Conservation (phyloP, 2,329 filamentous ascomycete species). For the Atkinsonella hypoxylon region DNA sequence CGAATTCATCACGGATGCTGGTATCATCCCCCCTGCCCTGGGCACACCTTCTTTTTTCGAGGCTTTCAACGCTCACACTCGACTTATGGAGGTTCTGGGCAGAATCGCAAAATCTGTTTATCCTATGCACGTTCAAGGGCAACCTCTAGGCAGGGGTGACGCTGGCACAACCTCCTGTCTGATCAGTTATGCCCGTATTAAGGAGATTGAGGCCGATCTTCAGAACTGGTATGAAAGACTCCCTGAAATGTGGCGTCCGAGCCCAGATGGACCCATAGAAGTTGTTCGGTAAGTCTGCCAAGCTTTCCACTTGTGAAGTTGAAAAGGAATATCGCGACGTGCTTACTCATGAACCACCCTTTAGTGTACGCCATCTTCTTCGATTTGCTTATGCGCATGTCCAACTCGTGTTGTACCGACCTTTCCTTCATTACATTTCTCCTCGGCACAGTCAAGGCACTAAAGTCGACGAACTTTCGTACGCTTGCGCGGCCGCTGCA, state of each 20-base stretch:
- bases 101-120: slow-evolving; percentile 57
- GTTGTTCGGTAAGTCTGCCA: slow-evolving; percentile 53
- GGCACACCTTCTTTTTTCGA: slow-evolving; percentile 48
- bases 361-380: slow-evolving; percentile 58
- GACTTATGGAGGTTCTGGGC: slow-evolving; percentile 49
- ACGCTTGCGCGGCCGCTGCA: slow-evolving; percentile 55
- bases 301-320: background rate
- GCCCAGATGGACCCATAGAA: slow-evolving; percentile 61
- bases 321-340: background rate
- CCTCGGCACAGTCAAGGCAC: slow-evolving; percentile 43
- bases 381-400: slow-evolving; percentile 74
- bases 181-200: slow-evolving; percentile 51
- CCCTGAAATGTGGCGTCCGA: slow-evolving; percentile 67
- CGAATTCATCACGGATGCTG: slow-evolving; percentile 50
- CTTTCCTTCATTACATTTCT: slow-evolving; percentile 75
- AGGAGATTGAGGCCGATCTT: slow-evolving; percentile 52
- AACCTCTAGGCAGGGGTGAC: slow-evolving; percentile 30
- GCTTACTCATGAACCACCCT: background rate
- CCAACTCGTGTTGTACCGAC: slow-evolving; percentile 71
- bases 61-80: slow-evolving; percentile 54
- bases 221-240: slow-evolving; percentile 54
- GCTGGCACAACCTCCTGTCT: slow-evolving; percentile 40
- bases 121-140: slow-evolving; percentile 45
- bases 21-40: slow-evolving; percentile 41
- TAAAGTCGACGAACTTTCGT: slow-evolving; percentile 62